These are phyloP conservation scores for Debaryomycetaceae sp. DNA, from an alignment of 1,139 yeast species.

Conservation along the genomic window DNA sequence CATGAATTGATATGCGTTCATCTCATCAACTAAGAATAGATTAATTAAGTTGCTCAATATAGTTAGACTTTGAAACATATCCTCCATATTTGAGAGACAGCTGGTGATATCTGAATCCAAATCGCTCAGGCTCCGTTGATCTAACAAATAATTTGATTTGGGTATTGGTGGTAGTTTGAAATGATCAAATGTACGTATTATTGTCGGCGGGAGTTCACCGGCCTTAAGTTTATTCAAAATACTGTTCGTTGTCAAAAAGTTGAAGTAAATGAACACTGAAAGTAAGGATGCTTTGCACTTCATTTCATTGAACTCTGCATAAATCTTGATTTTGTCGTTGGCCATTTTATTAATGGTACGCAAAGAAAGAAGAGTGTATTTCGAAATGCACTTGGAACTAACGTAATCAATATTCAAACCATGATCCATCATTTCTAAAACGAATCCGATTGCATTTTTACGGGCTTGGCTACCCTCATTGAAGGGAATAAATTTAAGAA, in stretches of 20 bases:
- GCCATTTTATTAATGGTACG: slow-evolving; percentile 3
- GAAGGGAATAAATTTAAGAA: not conserved
- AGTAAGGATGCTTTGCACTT: slow-evolving; percentile 23
- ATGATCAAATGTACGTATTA: slow-evolving; percentile 11
- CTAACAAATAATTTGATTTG: slow-evolving; percentile 15
- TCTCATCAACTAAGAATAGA: slow-evolving; percentile 14
- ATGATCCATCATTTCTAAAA: slow-evolving; percentile 28
- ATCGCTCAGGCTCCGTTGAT: slow-evolving; percentile 6
- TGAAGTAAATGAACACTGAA: slow-evolving; percentile 14
- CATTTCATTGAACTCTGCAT: slow-evolving; percentile 18
- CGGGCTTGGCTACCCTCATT: not conserved
- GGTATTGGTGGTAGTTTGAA: slow-evolving; percentile 29
- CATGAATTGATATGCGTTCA: slow-evolving; percentile 12
- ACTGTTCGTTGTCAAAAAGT: slow-evolving; percentile 16
- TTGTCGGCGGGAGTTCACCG: slow-evolving; percentile 14
- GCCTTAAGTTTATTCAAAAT: slow-evolving; percentile 9
- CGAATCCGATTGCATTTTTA: slow-evolving; percentile 10
- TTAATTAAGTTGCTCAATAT: slow-evolving; percentile 9
- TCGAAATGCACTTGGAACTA: slow-evolving; percentile 4
- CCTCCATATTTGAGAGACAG: slow-evolving; percentile 4
- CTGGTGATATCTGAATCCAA: slow-evolving; percentile 4
- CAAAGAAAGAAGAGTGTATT: slow-evolving; percentile 6
- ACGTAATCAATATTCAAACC: slow-evolving; percentile 12
- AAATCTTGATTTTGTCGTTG: slow-evolving; percentile 13
- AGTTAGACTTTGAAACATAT: slow-evolving; percentile 8